Conservation (phyloP, 2,329 filamentous ascomycete genomes). For the Ceratocystis cubensis region DNA sequence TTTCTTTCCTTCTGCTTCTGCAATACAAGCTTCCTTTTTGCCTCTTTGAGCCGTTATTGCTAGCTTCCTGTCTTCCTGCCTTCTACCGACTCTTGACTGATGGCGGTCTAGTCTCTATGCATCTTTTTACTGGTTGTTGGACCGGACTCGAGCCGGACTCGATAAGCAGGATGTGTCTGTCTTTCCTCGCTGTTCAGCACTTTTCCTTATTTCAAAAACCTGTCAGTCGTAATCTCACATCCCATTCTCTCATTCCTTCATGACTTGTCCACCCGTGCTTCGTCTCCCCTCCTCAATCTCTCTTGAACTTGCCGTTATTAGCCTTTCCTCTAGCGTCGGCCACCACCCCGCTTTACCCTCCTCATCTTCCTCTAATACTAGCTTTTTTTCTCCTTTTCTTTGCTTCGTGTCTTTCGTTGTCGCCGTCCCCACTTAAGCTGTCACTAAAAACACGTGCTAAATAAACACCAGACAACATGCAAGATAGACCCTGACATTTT, state of each 20-base stretch:
- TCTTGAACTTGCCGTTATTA: neutral
- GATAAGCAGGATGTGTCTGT: neutral
- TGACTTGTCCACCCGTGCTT: neutral
- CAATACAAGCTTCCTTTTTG: neutral
- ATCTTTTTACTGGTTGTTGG: neutral
- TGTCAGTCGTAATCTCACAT: neutral
- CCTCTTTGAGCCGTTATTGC: neutral
- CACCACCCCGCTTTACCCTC: neutral
- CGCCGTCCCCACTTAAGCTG: constrained; percentile 7
- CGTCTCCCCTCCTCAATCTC: neutral
- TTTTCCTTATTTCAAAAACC: neutral
- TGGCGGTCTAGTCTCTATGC: neutral
- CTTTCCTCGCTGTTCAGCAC: neutral
- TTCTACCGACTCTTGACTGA: neutral
- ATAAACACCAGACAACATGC: neutral
- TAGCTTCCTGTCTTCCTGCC: neutral
- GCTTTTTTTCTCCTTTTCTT: neutral
- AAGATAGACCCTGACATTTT: neutral
- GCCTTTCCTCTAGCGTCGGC: neutral
- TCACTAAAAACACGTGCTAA: neutral
- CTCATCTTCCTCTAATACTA: neutral
- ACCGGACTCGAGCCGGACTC: neutral
- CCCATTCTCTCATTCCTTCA: neutral
- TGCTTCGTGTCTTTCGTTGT: neutral
- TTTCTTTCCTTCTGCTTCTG: neutral